Conservation (phyloP, 371 early-diverging fungal species). For the Mortierella sp. region DNA sequence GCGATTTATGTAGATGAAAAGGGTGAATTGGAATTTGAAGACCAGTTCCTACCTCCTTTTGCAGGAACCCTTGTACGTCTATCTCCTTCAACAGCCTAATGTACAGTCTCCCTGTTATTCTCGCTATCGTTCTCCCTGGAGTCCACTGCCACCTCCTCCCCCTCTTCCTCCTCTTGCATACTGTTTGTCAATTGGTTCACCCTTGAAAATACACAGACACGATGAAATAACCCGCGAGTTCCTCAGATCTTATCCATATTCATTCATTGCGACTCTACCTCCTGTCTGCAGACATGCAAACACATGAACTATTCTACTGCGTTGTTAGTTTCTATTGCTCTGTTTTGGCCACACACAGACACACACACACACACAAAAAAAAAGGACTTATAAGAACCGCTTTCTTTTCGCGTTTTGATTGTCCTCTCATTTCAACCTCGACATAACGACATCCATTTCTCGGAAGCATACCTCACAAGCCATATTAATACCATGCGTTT, state of each 20-base stretch:
- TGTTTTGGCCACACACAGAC: background rate
- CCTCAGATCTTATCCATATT: too few relatives aligned
- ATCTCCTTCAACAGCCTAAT: too few relatives aligned
- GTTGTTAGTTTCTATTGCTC: background rate
- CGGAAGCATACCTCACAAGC: background rate
- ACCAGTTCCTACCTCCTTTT: too few relatives aligned
- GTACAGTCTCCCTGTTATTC: too few relatives aligned
- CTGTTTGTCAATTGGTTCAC: background rate
- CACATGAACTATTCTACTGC: background rate
- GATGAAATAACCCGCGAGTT: background rate
- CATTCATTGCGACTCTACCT: background rate
- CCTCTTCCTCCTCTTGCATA: background rate
- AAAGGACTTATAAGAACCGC: too few relatives aligned
- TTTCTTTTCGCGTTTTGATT: background rate
- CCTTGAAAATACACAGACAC: background rate
- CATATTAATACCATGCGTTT: slow-evolving; percentile 22
- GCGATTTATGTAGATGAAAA: too few relatives aligned
- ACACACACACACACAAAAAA: too few relatives aligned
- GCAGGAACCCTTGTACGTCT: too few relatives aligned
- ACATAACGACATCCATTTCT: background rate
- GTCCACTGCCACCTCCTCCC: background rate
- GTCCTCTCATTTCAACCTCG: background rate
- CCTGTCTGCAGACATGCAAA: background rate
- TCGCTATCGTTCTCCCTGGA: background rate
- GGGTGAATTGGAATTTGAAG: too few relatives aligned